These are phyloP conservation scores for Hypoxylon fuscum DNA, from an alignment of 495 filamentous ascomycete genomes.

Conservation along the genomic window DNA sequence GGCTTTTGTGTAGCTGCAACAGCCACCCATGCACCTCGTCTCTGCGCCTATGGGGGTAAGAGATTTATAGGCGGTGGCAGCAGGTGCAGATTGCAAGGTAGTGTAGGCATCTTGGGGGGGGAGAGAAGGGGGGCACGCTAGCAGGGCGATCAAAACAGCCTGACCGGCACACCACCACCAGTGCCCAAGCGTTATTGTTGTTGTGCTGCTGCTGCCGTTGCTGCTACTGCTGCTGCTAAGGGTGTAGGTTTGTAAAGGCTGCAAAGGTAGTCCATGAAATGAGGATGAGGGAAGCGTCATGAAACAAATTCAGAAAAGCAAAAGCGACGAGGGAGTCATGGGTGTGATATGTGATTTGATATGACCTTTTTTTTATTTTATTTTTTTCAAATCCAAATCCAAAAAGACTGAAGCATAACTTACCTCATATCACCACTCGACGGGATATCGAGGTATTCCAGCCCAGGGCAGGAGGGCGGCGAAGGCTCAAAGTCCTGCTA, in stretches of 20 bases:
- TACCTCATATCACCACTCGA: conserved; percentile 59
- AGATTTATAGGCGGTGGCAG: conserved; percentile 37
- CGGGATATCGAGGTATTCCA: conserved; percentile 59
- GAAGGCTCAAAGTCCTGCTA: conserved; percentile 61
- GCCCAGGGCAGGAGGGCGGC: conserved; percentile 56
- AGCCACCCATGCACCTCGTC: conserved; percentile 42
- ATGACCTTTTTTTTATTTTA: too few species aligned
- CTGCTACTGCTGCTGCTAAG: neutral
- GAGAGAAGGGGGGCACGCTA: conserved; percentile 29
- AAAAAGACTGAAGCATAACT: conserved; percentile 33
- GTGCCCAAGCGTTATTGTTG: conserved; percentile 21
- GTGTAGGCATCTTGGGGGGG: conserved; percentile 16
- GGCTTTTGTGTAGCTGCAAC: conserved; percentile 41
- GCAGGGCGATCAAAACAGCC: conserved; percentile 32
- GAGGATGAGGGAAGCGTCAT: neutral
- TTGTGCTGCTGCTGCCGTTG: too few species aligned
- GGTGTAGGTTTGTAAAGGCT: conserved; percentile 9
- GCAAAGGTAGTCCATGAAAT: conserved; percentile 10
- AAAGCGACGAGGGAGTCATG: neutral
- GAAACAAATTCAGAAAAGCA: conserved; percentile 6
- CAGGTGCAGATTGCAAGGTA: conserved; percentile 38
- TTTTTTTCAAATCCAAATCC: neutral
- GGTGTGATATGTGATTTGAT: neutral
- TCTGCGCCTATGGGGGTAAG: conserved; percentile 33
- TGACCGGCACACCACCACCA: conserved; percentile 28